Conservation (phyloP, 2,329 filamentous ascomycete species). For the Zymoseptoria tritici region DNA sequence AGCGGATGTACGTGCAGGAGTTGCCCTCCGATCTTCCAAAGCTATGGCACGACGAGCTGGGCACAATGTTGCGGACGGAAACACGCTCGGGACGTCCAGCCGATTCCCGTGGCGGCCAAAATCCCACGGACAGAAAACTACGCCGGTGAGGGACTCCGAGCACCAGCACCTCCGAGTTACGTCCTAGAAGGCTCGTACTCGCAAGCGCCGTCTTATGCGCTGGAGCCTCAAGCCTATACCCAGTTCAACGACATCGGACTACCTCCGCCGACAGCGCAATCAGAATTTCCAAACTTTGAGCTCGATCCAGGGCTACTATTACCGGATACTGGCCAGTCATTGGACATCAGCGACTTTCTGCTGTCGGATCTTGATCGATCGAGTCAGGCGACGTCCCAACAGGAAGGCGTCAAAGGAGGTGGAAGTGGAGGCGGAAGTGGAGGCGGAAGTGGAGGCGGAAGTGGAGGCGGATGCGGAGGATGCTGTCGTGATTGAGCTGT, state of each 20-base stretch:
- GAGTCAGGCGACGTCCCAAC: neutral
- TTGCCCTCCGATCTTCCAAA: conserved; percentile 29
- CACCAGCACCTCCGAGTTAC: neutral
- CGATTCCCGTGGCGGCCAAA: conserved; percentile 12
- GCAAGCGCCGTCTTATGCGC: neutral
- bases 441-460: conserved; percentile 2
- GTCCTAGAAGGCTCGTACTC: neutral
- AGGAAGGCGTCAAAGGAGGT: neutral
- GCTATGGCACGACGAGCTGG: conserved; percentile 24
- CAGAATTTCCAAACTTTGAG: conserved; percentile 7
- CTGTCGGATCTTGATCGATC: conserved; percentile 15
- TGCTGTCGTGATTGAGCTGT: conserved; percentile 6
- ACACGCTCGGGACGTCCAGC: conserved; percentile 23
- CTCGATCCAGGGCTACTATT: conserved; percentile 8
- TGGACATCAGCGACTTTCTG: conserved; percentile 20
- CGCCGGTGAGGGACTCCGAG: neutral
- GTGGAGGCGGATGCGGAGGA: conserved; percentile 2
- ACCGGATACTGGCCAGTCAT: conserved; percentile 6
- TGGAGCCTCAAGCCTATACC: conserved; percentile 2
- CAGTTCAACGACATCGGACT: conserved; percentile 5
- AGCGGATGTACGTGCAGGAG: conserved; percentile 28
- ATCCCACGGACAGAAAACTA: conserved; percentile 11
- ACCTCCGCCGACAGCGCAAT: neutral
- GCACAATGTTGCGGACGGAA: conserved; percentile 29
- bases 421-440: conserved; percentile 1